Base-by-base conservation (phyloP, 306 rosid genomes). In the Crotalaria pallida region DNA sequence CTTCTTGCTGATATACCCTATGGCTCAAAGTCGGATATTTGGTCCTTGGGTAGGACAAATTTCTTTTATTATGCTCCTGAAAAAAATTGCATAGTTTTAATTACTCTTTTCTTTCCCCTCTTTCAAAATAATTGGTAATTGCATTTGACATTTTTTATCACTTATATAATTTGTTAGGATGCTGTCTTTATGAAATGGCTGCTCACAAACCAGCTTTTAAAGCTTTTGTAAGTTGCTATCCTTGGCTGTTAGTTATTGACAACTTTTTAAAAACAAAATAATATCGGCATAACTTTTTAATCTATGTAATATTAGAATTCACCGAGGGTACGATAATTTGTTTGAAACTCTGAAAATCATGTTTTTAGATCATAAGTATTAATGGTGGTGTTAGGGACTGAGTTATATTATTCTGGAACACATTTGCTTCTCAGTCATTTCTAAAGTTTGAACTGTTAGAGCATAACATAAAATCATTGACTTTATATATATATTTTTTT, bases 1-100 rank as follows among this genome's bases (percentile, higher is more conserved):
- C 97, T 94, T 84, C 99, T 94, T 65, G 99, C 99, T 27, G 99
- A 94, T 78, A 91, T 94, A 82, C 99, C 99, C 24, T 94, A 94
- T 52, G 99, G 97, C 67, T 89, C 97, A 18, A 94, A 94, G 87
- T 94, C 99, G 31, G 99, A 94, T 73, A 94, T 94, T 76, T 94
- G 99, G 99, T 94, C 99, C 45, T 82, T 94, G 61, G 99, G 99
- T 94, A 83, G 27, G 88, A 65, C 33, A 44, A 2, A 45, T 24
- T 74, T 72, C 45, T 31, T 17, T 75, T 69, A 16, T 47, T 24
- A n/a, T n/a, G n/a, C 58, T 70, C 58, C 27, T 45, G 55, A 45
- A n/a, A n/a, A n/a, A n/a, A 23, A 73, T 65, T 62, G 1, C 26
- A 48, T 22, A 43, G 19, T 27, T 60, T 48, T 18, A 31, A 43